These are phyloP conservation scores for Medakamo hakoo DNA, from an alignment of 139 green algal species.

Conservation along the genomic window DNA sequence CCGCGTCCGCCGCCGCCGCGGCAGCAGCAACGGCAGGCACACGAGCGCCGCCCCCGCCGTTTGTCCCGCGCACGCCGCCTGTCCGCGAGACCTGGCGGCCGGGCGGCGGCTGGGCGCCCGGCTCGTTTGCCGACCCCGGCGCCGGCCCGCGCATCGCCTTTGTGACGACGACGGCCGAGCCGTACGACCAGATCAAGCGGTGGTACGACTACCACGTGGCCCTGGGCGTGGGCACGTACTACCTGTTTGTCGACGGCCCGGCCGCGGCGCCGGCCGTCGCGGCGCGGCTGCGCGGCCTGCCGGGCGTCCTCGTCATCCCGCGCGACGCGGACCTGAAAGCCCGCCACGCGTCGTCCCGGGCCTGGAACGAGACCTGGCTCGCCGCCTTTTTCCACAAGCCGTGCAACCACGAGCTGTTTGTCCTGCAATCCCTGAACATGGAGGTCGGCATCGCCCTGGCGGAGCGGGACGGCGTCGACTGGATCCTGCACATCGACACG, in stretches of 20 bases:
- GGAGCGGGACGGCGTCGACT: conserved; percentile 33
- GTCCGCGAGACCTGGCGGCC: background rate
- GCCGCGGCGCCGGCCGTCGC: conserved; percentile 4
- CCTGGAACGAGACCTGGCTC: conserved; percentile 77
- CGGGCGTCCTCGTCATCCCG: conserved; percentile 28
- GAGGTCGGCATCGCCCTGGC: conserved; percentile 54
- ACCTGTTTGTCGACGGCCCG: conserved; percentile 45
- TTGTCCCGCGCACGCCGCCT: no score
- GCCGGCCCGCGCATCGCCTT: no score
- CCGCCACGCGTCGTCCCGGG: conserved; percentile 23
- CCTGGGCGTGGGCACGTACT: conserved; percentile 35
- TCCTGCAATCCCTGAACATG: conserved; percentile 68
- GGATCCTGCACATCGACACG: conserved; percentile 69
- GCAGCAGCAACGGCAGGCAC: background rate
- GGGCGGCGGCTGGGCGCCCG: background rate
- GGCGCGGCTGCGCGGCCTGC: conserved; percentile 11
- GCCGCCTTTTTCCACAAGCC: conserved; percentile 67
- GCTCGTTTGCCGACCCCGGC: no score
- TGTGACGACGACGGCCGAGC: conserved; percentile 34
- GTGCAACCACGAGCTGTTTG: conserved; percentile 82
- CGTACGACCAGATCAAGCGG: conserved; percentile 23
- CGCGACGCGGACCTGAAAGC: conserved; percentile 24
- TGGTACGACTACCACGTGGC: conserved; percentile 38
- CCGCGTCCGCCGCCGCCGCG: background rate
- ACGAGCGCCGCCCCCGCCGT: background rate